A percentile compares a stretch with the other conserved stretches of the same genome.
These are phyloP conservation scores for Cladobotryum mycophilum DNA, from an alignment of 2,329 filamentous ascomycete genomes.

Conservation along the genomic window DNA sequence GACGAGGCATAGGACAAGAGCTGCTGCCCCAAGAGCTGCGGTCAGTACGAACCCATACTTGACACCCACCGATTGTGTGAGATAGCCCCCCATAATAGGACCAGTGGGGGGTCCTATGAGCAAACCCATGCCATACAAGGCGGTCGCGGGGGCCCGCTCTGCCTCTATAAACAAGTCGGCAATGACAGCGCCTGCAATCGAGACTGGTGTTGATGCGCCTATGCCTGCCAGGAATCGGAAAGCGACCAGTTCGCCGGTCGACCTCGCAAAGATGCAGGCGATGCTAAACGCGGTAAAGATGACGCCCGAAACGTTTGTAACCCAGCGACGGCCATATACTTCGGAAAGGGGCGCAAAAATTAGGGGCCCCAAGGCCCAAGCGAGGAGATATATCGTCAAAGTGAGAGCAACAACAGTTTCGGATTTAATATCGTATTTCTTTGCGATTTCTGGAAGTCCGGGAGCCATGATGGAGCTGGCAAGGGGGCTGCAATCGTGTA, in stretches of 20 bases:
- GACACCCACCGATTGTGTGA: slow-evolving; percentile 32
- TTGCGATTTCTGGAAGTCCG: slow-evolving; percentile 1
- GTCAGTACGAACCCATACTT: slow-evolving; percentile 27
- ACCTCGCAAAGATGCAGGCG: slow-evolving; percentile 41
- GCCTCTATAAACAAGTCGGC: slow-evolving; percentile 42
- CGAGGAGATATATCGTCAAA: slow-evolving; percentile 5
- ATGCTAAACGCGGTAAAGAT: slow-evolving; percentile 50
- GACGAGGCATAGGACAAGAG: slow-evolving; percentile 23
- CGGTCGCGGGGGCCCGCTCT: slow-evolving; percentile 37
- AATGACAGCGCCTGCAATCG: slow-evolving; percentile 45
- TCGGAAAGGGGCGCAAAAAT: slow-evolving; percentile 44
- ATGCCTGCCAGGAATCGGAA: slow-evolving; percentile 43
- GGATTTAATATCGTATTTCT: slow-evolving; percentile 3
- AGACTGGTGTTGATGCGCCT: slow-evolving; percentile 36
- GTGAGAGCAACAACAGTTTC: slow-evolving; percentile 1
- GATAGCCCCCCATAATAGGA: slow-evolving; percentile 41
- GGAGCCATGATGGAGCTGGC: slow-evolving; percentile 5
- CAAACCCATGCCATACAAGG: slow-evolving; percentile 5
- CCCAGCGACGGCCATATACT: slow-evolving; percentile 35
- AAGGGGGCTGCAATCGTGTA: neutral
- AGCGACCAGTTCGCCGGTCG: slow-evolving; percentile 33
- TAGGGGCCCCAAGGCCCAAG: slow-evolving; percentile 34
- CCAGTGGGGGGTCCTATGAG: slow-evolving; percentile 40
- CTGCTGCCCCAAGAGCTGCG: slow-evolving; percentile 45
- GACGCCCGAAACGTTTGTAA: slow-evolving; percentile 42